phyloP scores from a whole-genome alignment of 805 yeast species.

The Isabelozyma heimii region DNA sequence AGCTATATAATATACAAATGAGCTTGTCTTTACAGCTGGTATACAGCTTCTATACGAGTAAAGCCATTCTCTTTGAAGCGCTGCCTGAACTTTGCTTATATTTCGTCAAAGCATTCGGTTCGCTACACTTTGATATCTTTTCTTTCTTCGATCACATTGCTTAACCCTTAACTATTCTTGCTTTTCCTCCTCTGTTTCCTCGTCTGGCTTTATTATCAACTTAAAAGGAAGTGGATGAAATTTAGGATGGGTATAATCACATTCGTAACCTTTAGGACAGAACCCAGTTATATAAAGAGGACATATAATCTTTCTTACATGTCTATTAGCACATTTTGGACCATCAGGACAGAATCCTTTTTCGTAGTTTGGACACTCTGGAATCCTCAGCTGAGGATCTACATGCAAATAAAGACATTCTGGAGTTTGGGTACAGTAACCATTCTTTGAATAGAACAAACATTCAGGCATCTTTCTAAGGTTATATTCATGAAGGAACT shows the following conservation, averaged over 20 bases:
- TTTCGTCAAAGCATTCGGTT: too few species aligned
- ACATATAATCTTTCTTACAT: constrained; percentile 72
- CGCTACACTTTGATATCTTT: too few species aligned
- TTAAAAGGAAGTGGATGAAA: constrained; percentile 49
- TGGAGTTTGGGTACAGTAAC: constrained; percentile 86
- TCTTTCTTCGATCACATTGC: too few species aligned
- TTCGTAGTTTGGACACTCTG: constrained; percentile 80
- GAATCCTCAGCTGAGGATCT: constrained; percentile 85
- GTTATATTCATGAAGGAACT: constrained; percentile 92
- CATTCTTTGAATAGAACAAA: constrained; percentile 76
- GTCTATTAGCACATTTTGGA: constrained; percentile 79
- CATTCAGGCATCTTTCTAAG: constrained; percentile 96
- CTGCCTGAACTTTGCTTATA: too few species aligned
- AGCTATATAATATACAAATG: background rate
- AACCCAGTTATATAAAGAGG: constrained; percentile 83
- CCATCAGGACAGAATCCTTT: constrained; percentile 93
- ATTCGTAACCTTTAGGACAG: constrained; percentile 84
- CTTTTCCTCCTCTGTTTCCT: constrained; percentile 21
- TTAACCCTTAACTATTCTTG: background rate
- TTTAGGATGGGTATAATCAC: constrained; percentile 81
- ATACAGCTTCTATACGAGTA: too few species aligned
- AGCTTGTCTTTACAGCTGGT: background rate
- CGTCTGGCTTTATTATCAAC: constrained; percentile 45
- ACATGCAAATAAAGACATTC: constrained; percentile 92
- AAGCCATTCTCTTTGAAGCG: too few species aligned